These are phyloP conservation scores for Singerocomus rubriflavus DNA, from an alignment of 1,284 basidiomycete genomes.

Conservation along the genomic window DNA sequence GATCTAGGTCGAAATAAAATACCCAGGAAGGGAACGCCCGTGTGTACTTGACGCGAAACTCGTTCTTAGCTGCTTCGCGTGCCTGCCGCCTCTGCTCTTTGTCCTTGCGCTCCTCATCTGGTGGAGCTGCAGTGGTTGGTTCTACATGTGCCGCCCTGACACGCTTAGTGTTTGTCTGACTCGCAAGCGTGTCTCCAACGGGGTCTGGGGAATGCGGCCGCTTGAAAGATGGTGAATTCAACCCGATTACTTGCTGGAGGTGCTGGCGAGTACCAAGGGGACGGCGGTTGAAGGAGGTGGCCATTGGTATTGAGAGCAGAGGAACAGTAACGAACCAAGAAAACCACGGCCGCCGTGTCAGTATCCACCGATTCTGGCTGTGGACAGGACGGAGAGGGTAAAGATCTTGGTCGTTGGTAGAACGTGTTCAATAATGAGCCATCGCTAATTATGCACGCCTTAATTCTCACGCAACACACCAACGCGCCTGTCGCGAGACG, in stretches of 20 bases:
- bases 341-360: not conserved
- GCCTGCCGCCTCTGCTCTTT: slow-evolving; percentile 44
- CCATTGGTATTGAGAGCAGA: slow-evolving; percentile 20
- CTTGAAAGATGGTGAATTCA: slow-evolving; percentile 41
- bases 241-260: slow-evolving; percentile 31
- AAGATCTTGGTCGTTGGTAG: slow-evolving; percentile 11
- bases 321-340: slow-evolving; percentile 4
- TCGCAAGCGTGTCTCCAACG: slow-evolving; percentile 30
- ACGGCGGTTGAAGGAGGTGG: slow-evolving; percentile 44
- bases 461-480: slow-evolving; percentile 30
- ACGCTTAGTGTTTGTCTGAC: slow-evolving; percentile 32
- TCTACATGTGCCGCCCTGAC: slow-evolving; percentile 28
- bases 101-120: slow-evolving; percentile 37
- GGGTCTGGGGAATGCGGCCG: slow-evolving; percentile 65
- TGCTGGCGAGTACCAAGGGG: slow-evolving; percentile 36
- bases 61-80: slow-evolving; percentile 59
- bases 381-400: not conserved
- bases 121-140: slow-evolving; percentile 12
- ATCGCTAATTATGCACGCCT: slow-evolving; percentile 12
- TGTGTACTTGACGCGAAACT: slow-evolving; percentile 83
- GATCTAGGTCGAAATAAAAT: slow-evolving; percentile 83
- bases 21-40: slow-evolving; percentile 80
- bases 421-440: slow-evolving; percentile 3
- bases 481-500: slow-evolving; percentile 17
- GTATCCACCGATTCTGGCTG: not conserved